A percentile compares a stretch with the other conserved stretches of the same genome.
These are phyloP conservation scores for Aspergillus felis DNA, from an alignment of 2,329 filamentous ascomycete genomes.

Conservation along the genomic window DNA sequence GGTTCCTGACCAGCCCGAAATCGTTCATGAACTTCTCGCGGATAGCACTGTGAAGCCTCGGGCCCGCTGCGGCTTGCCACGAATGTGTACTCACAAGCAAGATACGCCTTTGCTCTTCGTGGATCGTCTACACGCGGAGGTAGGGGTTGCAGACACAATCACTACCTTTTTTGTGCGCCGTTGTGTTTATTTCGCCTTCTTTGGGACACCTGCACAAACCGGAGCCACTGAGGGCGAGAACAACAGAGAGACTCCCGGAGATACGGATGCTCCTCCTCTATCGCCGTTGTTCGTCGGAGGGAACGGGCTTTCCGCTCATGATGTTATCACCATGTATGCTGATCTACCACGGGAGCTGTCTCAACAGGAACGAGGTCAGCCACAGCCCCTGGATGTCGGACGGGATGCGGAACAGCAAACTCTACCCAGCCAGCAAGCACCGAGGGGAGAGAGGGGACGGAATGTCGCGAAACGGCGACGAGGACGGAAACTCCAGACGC, in stretches of 20 bases:
- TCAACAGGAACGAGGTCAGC: slow-evolving; percentile 3
- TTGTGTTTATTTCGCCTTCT: slow-evolving; percentile 24
- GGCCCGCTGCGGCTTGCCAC: slow-evolving; percentile 14
- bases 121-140: slow-evolving; percentile 11
- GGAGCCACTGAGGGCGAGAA: neutral
- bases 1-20: slow-evolving; percentile 9
- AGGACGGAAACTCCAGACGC: slow-evolving; percentile 7
- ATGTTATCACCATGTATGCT: neutral
- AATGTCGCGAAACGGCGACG: neutral
- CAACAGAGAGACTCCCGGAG: neutral
- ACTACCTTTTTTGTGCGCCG: slow-evolving; percentile 19
- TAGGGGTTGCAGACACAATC: slow-evolving; percentile 9
- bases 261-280: neutral
- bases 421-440: neutral
- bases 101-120: slow-evolving; percentile 18
- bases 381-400: neutral
- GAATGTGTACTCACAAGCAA: slow-evolving; percentile 10
- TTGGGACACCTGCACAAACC: slow-evolving; percentile 14
- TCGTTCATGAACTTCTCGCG: slow-evolving; percentile 5
- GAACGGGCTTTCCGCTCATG: neutral
- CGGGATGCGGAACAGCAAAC: neutral
- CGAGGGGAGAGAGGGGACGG: neutral
- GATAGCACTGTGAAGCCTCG: slow-evolving; percentile 10
- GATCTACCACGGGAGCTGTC: neutral
- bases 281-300: slow-evolving; percentile 6